Evolutionary conservation across 352 stramenopile species (phyloP), one percentile per base, ranked within the genome.

Genomic region (Phytophthora pluvialis): DNA sequence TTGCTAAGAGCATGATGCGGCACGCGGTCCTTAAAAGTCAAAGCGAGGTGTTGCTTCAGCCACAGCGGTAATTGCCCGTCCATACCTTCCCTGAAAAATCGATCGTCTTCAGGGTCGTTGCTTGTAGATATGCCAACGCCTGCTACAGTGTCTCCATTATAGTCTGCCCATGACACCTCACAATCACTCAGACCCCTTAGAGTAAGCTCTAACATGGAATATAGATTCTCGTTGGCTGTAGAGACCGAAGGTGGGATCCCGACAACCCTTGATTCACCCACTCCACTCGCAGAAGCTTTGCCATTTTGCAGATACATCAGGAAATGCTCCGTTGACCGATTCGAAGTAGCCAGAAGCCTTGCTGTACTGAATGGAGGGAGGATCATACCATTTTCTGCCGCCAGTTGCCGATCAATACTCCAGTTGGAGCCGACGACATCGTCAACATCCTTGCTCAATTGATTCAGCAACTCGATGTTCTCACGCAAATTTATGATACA

Each of bases 161-260:
- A 80, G 55, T 96, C 88, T 7, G 88, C 94, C 88, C 88, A 96
- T 31, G 78, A 75, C 11, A 96, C 87, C 63, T 96, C 86, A 56
- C 83, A 95, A 61, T 96, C 88, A 46, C 85, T 94, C 33, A 96
- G 46, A 4, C 86, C 81, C 5, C 74, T 71, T 12, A 96, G 52
- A 32, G 86, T 94, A 16, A 87, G 73, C 53, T 94, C 81, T 12
- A 95, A 57, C 86, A 96, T 95, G n/a, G 82, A 93, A 70, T 94
- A 94, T 9, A 96, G 56, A 62, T 95, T 86, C 3, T 86, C 60
- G 33, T 96, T 96, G 4, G 88, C 82, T 38, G 82, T 63, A 8
- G 86, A 92, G 9, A 91, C 57, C 38, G 54, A 49, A 46, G 46
- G 52, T 31, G 57, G 9, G 9, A 59, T 55, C 0, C 38, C 46